Evolutionary conservation across 2,329 filamentous ascomycete genomes (phyloP), one percentile per base, ranked within the genome.

Genomic region (Cadophora sp.): DNA sequence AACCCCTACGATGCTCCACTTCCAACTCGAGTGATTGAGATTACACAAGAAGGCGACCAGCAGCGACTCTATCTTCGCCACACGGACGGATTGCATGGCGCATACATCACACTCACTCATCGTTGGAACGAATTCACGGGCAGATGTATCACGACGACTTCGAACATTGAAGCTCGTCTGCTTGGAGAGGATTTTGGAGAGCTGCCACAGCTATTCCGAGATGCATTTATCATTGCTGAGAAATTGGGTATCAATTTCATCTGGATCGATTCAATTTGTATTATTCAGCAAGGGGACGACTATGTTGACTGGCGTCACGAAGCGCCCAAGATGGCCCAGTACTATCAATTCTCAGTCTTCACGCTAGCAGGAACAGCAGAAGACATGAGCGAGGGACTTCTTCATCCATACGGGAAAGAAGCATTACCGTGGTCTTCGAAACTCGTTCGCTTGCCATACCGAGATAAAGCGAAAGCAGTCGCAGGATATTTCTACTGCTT

Each of bases 221-320:
- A 69, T 27, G 50, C 59, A 3, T 37, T 69, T 34, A 7, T 46
- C 7, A 46, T 66, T 37, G 27, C 64, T 3, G n/a, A 34, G n/a
- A 56, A 56, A 31, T 16, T 66, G n/a, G 37, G 55, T 26, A 40
- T 61, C 26, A 53, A 37, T 8, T 66, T 50, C 37, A 51, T 69
- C 22, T 69, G 67, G 67, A 69, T 66, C 27, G 67, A 69, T 37
- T 69, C 67, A 9, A 27, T 66, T 4, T 69, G 67, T n/a, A 69
- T 69, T 12, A 66, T 69, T 26, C 67, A 69, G n/a, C 14, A 56
- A 26, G 62, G 66, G 16, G 66, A 68, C 26, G 40, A 65, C 48
- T 14, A 27, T 29, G 58, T 46, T 46, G 67, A 69, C 34, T 69
- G 63, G 55, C 12, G 29, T 22, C 11, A 43, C 6, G 67, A 69